Conservation (phyloP, 1,284 basidiomycete genomes). For the Ustilago lituana region DNA sequence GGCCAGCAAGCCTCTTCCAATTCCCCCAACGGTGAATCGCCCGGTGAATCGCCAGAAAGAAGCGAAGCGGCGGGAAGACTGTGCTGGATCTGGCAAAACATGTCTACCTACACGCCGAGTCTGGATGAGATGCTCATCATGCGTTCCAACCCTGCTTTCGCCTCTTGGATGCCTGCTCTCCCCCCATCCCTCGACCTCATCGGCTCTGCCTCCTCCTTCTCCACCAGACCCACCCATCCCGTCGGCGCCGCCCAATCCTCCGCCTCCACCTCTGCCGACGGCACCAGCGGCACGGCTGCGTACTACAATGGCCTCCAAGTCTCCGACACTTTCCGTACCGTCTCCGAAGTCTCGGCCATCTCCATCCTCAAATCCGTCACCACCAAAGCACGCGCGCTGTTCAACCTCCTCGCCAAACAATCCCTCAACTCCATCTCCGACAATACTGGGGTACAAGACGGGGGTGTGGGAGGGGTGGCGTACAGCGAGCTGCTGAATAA, state of each 20-base stretch:
- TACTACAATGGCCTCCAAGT: slow-evolving; percentile 40
- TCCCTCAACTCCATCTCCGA: background rate
- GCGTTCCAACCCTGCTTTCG: slow-evolving; percentile 43
- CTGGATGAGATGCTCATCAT: slow-evolving; percentile 51
- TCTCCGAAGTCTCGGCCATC: slow-evolving; percentile 45
- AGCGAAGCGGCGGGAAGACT: slow-evolving; percentile 3
- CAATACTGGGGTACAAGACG: background rate
- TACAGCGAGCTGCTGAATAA: slow-evolving; percentile 43
- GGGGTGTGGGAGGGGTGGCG: slow-evolving; percentile 14
- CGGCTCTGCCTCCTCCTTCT: slow-evolving; percentile 16
- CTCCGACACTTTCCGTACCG: slow-evolving; percentile 25
- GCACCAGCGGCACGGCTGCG: background rate
- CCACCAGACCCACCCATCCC: background rate
- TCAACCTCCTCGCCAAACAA: slow-evolving; percentile 45
- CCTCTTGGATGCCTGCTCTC: slow-evolving; percentile 36
- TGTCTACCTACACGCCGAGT: slow-evolving; percentile 33
- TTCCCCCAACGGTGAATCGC: background rate
- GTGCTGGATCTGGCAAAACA: slow-evolving; percentile 50
- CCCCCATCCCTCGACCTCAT: slow-evolving; percentile 35
- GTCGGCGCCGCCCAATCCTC: background rate
- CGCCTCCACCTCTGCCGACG: slow-evolving; percentile 1
- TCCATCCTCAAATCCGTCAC: slow-evolving; percentile 57
- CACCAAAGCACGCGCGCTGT: slow-evolving; percentile 49
- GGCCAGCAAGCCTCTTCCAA: slow-evolving; percentile 8
- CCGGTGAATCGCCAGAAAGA: background rate